phyloP scores from a whole-genome alignment of 306 rosid genomes.

The Styphnolobium japonicum region DNA sequence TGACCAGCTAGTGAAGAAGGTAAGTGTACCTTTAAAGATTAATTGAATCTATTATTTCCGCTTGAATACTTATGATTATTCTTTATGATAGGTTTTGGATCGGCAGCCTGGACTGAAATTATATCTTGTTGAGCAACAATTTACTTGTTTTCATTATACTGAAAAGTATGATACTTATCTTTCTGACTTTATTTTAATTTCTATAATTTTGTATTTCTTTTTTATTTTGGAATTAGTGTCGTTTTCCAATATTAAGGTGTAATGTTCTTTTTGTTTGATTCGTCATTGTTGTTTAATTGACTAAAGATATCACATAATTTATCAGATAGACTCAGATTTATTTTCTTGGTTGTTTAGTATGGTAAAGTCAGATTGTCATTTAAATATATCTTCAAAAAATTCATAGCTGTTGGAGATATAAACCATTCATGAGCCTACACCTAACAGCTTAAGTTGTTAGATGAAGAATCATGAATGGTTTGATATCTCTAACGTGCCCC shows the following conservation, averaged over 20 bases:
- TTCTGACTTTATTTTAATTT: constrained; percentile 22
- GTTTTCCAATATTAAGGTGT: background rate
- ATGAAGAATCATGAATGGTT: too few species aligned
- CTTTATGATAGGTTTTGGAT: constrained; percentile 47
- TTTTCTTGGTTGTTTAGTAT: constrained; percentile 14
- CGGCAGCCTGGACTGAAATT: constrained; percentile 51
- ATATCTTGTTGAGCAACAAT: constrained; percentile 45
- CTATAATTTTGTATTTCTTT: background rate
- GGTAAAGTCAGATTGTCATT: background rate
- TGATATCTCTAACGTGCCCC: too few species aligned
- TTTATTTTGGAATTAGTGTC: constrained; percentile 3
- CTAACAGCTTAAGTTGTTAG: too few species aligned
- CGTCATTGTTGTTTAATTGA: background rate
- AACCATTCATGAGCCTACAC: too few species aligned
- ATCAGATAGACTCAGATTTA: background rate
- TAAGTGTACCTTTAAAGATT: constrained; percentile 17
- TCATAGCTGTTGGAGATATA: too few species aligned
- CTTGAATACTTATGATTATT: constrained; percentile 26
- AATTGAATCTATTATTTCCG: constrained; percentile 7
- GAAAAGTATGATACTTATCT: constrained; percentile 47
- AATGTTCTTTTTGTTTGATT: background rate
- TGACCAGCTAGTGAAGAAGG: constrained; percentile 51
- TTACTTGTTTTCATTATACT: constrained; percentile 53
- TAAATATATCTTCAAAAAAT: constrained; percentile 1
- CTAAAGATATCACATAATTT: background rate